phyloP scores from a whole-genome alignment of 2,329 filamentous ascomycete genomes.

The Aspergillus flavus region DNA sequence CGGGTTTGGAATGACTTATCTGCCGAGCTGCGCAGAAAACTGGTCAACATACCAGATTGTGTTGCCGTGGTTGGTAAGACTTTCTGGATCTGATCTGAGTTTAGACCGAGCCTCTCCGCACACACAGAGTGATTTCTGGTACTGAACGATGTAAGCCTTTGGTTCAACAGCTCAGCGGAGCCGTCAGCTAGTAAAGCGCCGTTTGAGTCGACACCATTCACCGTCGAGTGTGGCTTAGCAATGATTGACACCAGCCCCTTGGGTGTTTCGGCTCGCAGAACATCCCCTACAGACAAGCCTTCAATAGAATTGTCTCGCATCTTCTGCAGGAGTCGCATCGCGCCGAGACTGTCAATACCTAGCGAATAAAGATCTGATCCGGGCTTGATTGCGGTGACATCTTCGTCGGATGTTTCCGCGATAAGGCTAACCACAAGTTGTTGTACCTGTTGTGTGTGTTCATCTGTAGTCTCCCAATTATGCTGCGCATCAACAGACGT shows the following conservation, averaged over 20 bases:
- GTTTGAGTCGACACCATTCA: not conserved
- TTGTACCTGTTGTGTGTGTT: slow-evolving; percentile 11
- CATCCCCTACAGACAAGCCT: slow-evolving; percentile 29
- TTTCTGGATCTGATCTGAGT: slow-evolving; percentile 25
- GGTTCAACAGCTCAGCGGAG: not conserved
- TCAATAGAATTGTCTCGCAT: slow-evolving; percentile 30
- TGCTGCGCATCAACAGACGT: not conserved
- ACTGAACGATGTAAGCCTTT: slow-evolving; percentile 22
- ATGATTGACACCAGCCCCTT: slow-evolving; percentile 26
- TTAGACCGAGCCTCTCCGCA: slow-evolving; percentile 21
- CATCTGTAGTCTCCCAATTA: slow-evolving; percentile 10
- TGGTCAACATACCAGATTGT: slow-evolving; percentile 40
- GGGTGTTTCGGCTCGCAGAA: slow-evolving; percentile 32
- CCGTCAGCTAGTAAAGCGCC: not conserved
- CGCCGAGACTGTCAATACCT: slow-evolving; percentile 40
- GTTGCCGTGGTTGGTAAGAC: slow-evolving; percentile 38
- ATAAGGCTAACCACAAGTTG: slow-evolving; percentile 22
- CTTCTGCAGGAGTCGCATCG: slow-evolving; percentile 37
- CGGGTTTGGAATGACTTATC: slow-evolving; percentile 17
- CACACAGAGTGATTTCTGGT: slow-evolving; percentile 20
- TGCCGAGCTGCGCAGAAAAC: slow-evolving; percentile 30
- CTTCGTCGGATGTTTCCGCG: slow-evolving; percentile 18
- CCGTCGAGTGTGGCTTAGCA: slow-evolving; percentile 5
- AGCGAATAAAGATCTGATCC: slow-evolving; percentile 25
- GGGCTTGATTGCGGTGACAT: slow-evolving; percentile 18